Base-by-base conservation (phyloP, 495 filamentous ascomycete genomes). In the Pyrenula aspistea region DNA sequence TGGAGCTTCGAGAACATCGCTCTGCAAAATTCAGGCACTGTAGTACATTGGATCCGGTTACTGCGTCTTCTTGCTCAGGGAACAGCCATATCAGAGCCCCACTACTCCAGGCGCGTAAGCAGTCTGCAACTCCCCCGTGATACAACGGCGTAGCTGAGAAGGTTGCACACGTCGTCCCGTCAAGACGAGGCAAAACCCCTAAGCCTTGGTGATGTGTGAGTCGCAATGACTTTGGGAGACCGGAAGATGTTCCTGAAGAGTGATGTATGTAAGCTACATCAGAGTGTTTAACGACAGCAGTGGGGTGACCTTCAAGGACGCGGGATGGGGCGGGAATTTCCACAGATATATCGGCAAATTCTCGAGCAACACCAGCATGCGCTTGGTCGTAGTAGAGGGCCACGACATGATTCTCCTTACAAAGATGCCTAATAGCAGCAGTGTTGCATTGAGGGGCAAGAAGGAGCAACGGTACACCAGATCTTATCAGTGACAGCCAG, bases 141-240 rank as follows among this genome's bases (percentile, higher is more conserved):
- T 81, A 83, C 2, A 84, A 69, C 3, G 81, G 80, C n/a, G 80
- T 83, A 0, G 79, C 81, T 8, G 78, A 76, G 55, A 82, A 81
- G n/a, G 77, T 79, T 10, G 77, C 71, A n/a, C 57, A 48, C 0
- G 56, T 22, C 1, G 53, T 51, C n/a, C 66, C 57, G 2, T 54
- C 36, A 20, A 80, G 69, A 15, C 56, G 61, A 1, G 78, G 80
- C 1, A 83, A 65, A 2, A 74, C 72, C 0, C 71, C 76, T 3
- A 81, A 67, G 2, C 70, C 76, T 10, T 64, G 72, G 24, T 64
- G 67, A 61, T 84, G 79, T 2, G 68, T 65, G 52, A 81, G 74
- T 1, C 65, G 67, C 2, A 84, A 77, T 1, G 77, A 72, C 53
- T 82, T 82, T 1, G 80, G 79, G 8, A 76, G 53, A 1, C 79